phyloP scores from a whole-genome alignment of 192 early-diverging fungal genomes.

The Entomortierella lignicola region DNA sequence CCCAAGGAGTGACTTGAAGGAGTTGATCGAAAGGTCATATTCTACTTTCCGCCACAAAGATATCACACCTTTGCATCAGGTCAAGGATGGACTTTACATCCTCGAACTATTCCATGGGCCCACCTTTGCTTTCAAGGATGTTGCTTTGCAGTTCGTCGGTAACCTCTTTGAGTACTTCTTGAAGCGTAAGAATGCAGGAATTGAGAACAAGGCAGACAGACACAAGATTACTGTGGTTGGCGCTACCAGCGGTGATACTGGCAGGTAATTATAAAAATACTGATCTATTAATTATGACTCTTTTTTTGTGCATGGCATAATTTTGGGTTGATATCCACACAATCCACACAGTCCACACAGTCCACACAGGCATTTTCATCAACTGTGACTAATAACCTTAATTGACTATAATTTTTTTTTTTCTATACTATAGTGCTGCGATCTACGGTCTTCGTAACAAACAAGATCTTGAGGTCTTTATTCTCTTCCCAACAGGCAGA shows the following conservation, averaged over 20 bases:
- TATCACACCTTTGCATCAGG: conserved; percentile 81
- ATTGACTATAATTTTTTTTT: conserved; percentile 13
- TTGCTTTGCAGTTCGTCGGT: conserved; percentile 95
- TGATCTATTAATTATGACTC: conserved; percentile 2
- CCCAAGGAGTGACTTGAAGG: conserved; percentile 73
- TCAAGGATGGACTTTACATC: conserved; percentile 74
- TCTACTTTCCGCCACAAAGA: conserved; percentile 79
- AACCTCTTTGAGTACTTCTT: conserved; percentile 99
- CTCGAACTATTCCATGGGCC: conserved; percentile 98
- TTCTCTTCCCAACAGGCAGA: conserved; percentile 89
- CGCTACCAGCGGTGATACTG: conserved; percentile 97
- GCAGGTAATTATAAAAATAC: conserved; percentile 61
- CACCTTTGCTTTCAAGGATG: conserved; percentile 99
- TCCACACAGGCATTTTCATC: background rate
- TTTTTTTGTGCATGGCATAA: background rate
- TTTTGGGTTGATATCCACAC: background rate
- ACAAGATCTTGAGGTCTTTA: conserved; percentile 93
- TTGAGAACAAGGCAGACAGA: conserved; percentile 58
- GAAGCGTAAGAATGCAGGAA: conserved; percentile 70
- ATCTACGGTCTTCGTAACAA: conserved; percentile 93
- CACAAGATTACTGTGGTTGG: conserved; percentile 90
- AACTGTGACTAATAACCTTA: conserved; percentile 46
- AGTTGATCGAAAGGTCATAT: conserved; percentile 79
- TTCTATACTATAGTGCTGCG: conserved; percentile 76
- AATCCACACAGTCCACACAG: no score